phyloP scores from a whole-genome alignment of 177 flowering plant genomes.

The Telopea speciosissima region DNA sequence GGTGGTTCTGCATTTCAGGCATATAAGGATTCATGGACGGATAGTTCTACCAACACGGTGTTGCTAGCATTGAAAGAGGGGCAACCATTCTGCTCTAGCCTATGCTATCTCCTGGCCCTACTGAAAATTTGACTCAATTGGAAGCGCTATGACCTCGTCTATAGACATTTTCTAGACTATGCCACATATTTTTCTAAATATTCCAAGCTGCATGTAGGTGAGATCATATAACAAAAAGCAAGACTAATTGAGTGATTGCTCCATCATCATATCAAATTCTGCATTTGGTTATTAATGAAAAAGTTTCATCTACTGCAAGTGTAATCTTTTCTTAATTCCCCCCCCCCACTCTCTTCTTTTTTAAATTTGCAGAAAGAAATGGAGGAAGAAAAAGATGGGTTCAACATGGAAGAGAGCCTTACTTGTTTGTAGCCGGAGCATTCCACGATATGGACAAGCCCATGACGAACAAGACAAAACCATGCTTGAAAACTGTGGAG shows the following conservation, averaged over 20 bases:
- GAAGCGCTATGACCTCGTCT: neutral
- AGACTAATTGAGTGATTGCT: neutral
- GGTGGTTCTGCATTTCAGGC: neutral
- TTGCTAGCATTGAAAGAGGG: neutral
- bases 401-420: conserved; percentile 17
- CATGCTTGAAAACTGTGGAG: conserved; percentile 49
- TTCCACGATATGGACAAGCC: conserved; percentile 88
- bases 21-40: neutral
- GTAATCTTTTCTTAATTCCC: neutral
- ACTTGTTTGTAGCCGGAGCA: conserved; percentile 91
- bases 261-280: neutral
- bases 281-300: too few relatives aligned
- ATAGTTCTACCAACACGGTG: neutral
- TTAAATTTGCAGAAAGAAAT: neutral
- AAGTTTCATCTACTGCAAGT: too few relatives aligned
- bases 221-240: too few relatives aligned
- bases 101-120: neutral
- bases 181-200: neutral
- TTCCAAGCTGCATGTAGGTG: neutral
- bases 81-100: neutral
- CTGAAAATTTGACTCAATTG: neutral
- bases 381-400: neutral
- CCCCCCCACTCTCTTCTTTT: too few relatives aligned
- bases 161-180: neutral
- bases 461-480: conserved; percentile 46